Conservation (phyloP, 192 early-diverging fungal species). For the Umbelopsis sp. region DNA sequence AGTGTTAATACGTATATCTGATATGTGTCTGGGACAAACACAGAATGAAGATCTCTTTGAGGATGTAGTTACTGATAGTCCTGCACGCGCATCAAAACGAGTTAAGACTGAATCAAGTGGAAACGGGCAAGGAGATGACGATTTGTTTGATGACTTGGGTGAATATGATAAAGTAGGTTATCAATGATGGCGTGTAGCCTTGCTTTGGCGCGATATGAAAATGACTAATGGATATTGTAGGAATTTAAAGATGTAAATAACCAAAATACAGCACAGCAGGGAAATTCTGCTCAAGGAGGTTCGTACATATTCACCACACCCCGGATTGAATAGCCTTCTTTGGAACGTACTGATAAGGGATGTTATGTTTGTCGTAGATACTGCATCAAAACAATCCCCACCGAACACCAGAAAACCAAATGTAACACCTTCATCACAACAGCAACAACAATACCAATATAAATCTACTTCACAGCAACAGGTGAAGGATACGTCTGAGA, state of each 20-base stretch:
- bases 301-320: background rate
- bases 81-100: conserved; percentile 31
- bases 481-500: background rate
- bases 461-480: conserved; percentile 11
- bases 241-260: conserved; percentile 19
- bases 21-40: background rate
- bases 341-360: background rate
- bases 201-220: background rate
- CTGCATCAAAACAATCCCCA: background rate
- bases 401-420: background rate
- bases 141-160: conserved; percentile 43
- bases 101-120: conserved; percentile 11
- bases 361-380: background rate
- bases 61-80: conserved; percentile 36
- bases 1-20: background rate
- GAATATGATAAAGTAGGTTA: conserved; percentile 38
- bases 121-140: conserved; percentile 31
- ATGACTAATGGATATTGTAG: conserved; percentile 6
- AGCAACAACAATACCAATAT: conserved; percentile 21
- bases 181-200: background rate
- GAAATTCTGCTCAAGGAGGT: background rate
- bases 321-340: background rate
- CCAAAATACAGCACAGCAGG: conserved; percentile 10
- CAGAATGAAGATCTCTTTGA: conserved; percentile 41
- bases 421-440: background rate